Evolutionary conservation across 176 grass and related monocot genomes (phyloP).

Genomic region (Lolium rigidum): DNA sequence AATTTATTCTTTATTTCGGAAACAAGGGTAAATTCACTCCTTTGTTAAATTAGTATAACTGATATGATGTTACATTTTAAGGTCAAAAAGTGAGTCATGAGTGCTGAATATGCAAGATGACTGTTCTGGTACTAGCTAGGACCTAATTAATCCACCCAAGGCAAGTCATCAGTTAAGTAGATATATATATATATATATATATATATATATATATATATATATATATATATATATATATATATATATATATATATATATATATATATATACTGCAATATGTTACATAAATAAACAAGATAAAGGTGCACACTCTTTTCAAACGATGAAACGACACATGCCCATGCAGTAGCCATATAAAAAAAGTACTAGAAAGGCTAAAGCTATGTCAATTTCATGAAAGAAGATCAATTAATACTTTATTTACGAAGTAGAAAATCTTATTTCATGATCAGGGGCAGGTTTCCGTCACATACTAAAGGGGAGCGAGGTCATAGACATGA

Average conservation of each 20-base stretch:
- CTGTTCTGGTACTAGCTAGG: not conserved
- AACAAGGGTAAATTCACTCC: not conserved
- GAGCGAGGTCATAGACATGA: not conserved
- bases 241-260: too few species aligned
- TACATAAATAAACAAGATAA: not conserved
- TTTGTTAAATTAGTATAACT: not conserved
- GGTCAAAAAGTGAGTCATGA: not conserved
- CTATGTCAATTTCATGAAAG: not conserved
- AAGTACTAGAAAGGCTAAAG: not conserved
- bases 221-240: too few species aligned
- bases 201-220: too few species aligned
- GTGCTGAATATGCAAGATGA: slow-evolving; percentile 17
- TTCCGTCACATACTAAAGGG: not conserved
- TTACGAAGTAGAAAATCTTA: not conserved
- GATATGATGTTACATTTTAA: not conserved
- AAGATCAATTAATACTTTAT: not conserved
- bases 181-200: too few species aligned
- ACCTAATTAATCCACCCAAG: slow-evolving; percentile 12
- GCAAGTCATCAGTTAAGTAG: too few species aligned
- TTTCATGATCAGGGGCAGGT: not conserved
- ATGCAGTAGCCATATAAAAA: too few species aligned
- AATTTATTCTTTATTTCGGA: not conserved
- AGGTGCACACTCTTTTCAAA: not conserved
- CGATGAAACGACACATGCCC: not conserved
- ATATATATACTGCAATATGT: not conserved